Conservation (phyloP, 345 rosid genomes). For the Noccaea bulbosa region DNA sequence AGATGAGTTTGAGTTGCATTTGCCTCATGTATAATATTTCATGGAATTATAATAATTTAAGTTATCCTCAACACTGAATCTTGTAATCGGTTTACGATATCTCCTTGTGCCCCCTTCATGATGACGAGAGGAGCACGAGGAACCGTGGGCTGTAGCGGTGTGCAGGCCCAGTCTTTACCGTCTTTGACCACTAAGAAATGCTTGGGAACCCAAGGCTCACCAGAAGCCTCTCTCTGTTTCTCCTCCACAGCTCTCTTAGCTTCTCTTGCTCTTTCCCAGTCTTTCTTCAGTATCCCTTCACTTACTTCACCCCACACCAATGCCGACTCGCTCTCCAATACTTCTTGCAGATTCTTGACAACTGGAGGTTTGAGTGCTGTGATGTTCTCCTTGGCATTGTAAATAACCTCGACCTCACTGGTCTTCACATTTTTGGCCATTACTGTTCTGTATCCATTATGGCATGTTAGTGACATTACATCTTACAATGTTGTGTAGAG, state of each 20-base stretch:
- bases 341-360: constrained; percentile 57
- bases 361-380: constrained; percentile 61
- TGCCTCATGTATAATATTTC: background rate
- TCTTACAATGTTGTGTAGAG: background rate
- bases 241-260: constrained; percentile 73
- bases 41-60: background rate
- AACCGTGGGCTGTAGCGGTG: constrained; percentile 51
- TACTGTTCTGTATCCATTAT: constrained; percentile 51
- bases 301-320: constrained; percentile 70
- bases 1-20: too few species aligned
- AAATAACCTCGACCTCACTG: constrained; percentile 54
- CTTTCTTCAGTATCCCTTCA: constrained; percentile 59
- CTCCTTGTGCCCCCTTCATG: background rate
- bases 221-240: constrained; percentile 57
- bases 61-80: background rate
- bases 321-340: constrained; percentile 59
- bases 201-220: constrained; percentile 66
- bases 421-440: constrained; percentile 51
- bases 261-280: constrained; percentile 74
- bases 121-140: constrained; percentile 66
- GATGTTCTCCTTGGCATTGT: constrained; percentile 62
- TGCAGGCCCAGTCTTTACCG: constrained; percentile 63
- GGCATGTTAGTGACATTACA: background rate
- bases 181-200: constrained; percentile 51
- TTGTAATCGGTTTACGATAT: background rate